A percentile compares a stretch with the other conserved stretches of the same genome.
These are phyloP conservation scores for Begonia masoniana DNA, from an alignment of 306 rosid species.

Conservation along the genomic window DNA sequence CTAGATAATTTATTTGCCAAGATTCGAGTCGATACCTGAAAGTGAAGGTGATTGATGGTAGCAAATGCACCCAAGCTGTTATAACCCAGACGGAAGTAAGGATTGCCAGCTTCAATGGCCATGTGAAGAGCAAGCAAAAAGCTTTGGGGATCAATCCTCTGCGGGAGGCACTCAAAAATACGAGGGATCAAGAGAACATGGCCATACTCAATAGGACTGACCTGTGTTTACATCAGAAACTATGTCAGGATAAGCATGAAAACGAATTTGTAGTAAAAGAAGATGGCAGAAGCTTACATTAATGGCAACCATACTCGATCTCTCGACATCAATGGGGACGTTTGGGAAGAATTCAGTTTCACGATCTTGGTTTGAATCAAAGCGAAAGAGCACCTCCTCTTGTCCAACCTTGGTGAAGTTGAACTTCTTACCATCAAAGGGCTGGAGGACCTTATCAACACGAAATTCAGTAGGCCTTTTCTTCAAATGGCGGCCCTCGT, in stretches of 20 bases:
- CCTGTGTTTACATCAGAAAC: slow-evolving; percentile 33
- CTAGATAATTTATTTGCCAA: no score
- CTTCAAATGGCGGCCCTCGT: slow-evolving; percentile 96
- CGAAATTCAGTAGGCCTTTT: slow-evolving; percentile 90
- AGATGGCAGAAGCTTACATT: slow-evolving; percentile 34
- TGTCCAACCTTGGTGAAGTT: slow-evolving; percentile 93
- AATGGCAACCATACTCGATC: slow-evolving; percentile 72
- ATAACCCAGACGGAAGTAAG: slow-evolving; percentile 78
- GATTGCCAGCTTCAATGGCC: slow-evolving; percentile 69
- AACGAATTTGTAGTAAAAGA: neutral
- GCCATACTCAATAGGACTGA: slow-evolving; percentile 92
- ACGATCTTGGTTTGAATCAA: slow-evolving; percentile 60
- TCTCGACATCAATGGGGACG: slow-evolving; percentile 66
- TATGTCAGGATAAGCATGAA: slow-evolving; percentile 2
- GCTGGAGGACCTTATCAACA: slow-evolving; percentile 90
- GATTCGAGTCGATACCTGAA: slow-evolving; percentile 40
- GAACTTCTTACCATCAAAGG: slow-evolving; percentile 76
- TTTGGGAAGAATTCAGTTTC: slow-evolving; percentile 57
- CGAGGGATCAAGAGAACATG: slow-evolving; percentile 85
- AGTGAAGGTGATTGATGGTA: slow-evolving; percentile 97
- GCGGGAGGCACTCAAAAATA: slow-evolving; percentile 64
- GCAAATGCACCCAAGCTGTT: slow-evolving; percentile 97
- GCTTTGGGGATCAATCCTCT: slow-evolving; percentile 76
- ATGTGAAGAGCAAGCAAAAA: slow-evolving; percentile 73
- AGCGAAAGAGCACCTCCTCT: slow-evolving; percentile 81